Conservation (phyloP, 768 basidiomycete genomes). For the Pleurotus pulmonarius region DNA sequence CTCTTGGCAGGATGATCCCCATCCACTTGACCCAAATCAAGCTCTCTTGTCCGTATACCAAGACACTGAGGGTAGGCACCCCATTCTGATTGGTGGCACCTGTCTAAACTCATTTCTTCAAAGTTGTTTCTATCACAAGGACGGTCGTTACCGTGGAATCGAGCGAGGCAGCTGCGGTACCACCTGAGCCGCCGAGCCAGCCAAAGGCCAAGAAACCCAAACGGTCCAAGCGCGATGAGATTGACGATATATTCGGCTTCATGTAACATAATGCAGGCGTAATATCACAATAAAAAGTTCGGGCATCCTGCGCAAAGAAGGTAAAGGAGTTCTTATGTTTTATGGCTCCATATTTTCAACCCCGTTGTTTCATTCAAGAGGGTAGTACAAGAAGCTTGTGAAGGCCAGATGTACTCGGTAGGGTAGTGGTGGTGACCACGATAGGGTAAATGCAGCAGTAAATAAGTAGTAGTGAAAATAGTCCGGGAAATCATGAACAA, state of each 20-base stretch:
- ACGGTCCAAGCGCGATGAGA: constrained; percentile 49
- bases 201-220: constrained; percentile 29
- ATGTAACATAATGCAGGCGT: not conserved
- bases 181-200: not conserved
- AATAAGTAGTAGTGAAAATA: constrained; percentile 9
- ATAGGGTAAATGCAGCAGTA: not conserved
- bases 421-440: not conserved
- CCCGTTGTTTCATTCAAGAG: constrained; percentile 4
- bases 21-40: too few species aligned
- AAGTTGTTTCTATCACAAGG: not conserved
- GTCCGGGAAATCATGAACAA: constrained; percentile 10
- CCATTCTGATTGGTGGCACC: too few species aligned
- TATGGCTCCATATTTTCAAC: constrained; percentile 1
- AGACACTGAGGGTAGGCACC: too few species aligned
- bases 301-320: too few species aligned
- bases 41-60: too few species aligned
- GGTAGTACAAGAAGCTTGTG: constrained; percentile 1
- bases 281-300: too few species aligned
- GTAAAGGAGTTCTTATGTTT: too few species aligned
- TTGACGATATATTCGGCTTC: constrained; percentile 65
- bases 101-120: too few species aligned
- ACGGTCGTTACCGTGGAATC: constrained; percentile 1
- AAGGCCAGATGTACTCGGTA: not conserved
- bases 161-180: not conserved
- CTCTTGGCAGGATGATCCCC: not conserved